These are phyloP conservation scores for Dendryphion nanum DNA, from an alignment of 2,329 filamentous ascomycete species.

Conservation along the genomic window DNA sequence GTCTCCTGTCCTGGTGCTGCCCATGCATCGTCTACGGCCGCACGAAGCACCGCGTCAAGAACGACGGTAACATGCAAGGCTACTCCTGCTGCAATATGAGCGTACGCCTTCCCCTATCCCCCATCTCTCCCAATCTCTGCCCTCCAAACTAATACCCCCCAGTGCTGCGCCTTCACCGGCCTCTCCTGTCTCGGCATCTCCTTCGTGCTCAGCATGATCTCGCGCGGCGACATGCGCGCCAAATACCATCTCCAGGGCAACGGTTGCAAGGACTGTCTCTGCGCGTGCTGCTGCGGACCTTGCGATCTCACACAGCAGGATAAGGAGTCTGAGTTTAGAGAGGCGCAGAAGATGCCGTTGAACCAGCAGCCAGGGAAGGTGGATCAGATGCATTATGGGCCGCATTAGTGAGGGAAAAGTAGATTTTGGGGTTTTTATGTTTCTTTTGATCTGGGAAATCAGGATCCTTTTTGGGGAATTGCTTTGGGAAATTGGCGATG, in stretches of 20 bases:
- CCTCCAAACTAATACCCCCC: neutral
- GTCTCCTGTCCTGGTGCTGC: slow-evolving; percentile 32
- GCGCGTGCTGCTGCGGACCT: slow-evolving; percentile 33
- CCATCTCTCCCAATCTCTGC: neutral
- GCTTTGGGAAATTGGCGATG: no score
- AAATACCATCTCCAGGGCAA: slow-evolving; percentile 33
- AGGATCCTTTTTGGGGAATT: no score
- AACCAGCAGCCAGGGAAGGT: slow-evolving; percentile 19
- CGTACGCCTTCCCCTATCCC: slow-evolving; percentile 14
- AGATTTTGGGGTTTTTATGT: no score
- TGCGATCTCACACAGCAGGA: slow-evolving; percentile 36
- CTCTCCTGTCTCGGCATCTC: slow-evolving; percentile 23
- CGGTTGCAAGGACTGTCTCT: slow-evolving; percentile 32
- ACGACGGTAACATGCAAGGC: slow-evolving; percentile 23
- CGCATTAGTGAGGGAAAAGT: no score
- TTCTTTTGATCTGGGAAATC: no score
- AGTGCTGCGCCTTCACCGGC: slow-evolving; percentile 27
- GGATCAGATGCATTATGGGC: slow-evolving; percentile 23
- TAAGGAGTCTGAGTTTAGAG: slow-evolving; percentile 27
- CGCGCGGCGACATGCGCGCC: slow-evolving; percentile 29
- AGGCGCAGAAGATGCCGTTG: slow-evolving; percentile 14
- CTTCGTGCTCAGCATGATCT: slow-evolving; percentile 33
- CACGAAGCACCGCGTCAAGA: slow-evolving; percentile 28
- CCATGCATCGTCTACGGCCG: slow-evolving; percentile 33
- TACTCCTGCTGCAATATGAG: slow-evolving; percentile 28